phyloP scores from a whole-genome alignment of 257 asterid genomes.

The Parsonsia alboflavescens region DNA sequence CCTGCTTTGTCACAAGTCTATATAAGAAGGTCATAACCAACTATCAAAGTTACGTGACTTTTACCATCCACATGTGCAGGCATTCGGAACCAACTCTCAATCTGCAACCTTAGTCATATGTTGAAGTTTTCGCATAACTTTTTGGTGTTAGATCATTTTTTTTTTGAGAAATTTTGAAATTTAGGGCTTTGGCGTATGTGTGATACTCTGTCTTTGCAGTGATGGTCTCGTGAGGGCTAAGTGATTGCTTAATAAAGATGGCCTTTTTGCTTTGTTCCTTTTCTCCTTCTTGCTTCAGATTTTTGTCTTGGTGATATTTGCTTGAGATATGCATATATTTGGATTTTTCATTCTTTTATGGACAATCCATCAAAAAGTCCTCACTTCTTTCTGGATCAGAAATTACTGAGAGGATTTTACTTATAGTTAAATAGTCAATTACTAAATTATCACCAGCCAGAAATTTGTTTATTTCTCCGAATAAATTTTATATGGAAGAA shows the following conservation, averaged over 20 bases:
- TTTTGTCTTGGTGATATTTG: not conserved
- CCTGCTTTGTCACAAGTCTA: no score
- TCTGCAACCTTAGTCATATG: no score
- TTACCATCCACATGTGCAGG: no score
- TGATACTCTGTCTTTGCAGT: not conserved
- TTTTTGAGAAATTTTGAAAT: not conserved
- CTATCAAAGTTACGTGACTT: no score
- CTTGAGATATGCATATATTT: no score
- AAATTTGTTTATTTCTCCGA: not conserved
- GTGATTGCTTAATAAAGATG: not conserved
- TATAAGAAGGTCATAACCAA: no score
- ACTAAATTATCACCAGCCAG: not conserved
- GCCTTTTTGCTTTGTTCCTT: no score
- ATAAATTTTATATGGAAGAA: not conserved
- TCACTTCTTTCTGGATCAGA: not conserved
- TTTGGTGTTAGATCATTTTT: not conserved
- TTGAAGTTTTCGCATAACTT: not conserved
- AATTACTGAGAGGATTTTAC: not conserved
- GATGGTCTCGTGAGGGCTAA: not conserved
- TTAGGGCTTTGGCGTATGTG: not conserved
- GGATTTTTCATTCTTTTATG: not conserved
- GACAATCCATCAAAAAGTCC: not conserved
- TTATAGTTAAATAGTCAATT: not conserved
- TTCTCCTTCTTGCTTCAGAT: not conserved
- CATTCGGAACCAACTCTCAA: no score